Evolutionary conservation across 305 asterid species (phyloP).

Genomic region (Vinca major): DNA sequence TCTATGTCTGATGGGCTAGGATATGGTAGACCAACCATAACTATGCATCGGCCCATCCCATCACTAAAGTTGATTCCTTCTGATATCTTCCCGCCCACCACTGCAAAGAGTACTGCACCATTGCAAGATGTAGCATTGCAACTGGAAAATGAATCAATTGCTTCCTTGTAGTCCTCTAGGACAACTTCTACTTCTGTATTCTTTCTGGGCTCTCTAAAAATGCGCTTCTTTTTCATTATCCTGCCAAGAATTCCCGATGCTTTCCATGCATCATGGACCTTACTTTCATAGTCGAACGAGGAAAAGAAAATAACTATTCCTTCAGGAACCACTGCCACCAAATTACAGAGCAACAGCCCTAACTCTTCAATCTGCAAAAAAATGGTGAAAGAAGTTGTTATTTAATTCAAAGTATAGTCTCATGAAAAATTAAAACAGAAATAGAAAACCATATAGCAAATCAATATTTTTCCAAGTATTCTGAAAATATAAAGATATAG

Average conservation of each 20-base stretch:
- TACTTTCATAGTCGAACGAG: slow-evolving; percentile 79
- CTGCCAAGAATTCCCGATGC: slow-evolving; percentile 67
- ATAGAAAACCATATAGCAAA: not conserved
- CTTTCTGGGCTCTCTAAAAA: slow-evolving; percentile 88
- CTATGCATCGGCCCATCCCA: slow-evolving; percentile 88
- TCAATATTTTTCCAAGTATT: not conserved
- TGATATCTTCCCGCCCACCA: slow-evolving; percentile 95
- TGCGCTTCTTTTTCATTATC: slow-evolving; percentile 57
- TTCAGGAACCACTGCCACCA: slow-evolving; percentile 71
- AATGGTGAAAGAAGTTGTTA: slow-evolving; percentile 8
- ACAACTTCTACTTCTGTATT: slow-evolving; percentile 68
- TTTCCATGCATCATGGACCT: slow-evolving; percentile 72
- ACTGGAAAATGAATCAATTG: slow-evolving; percentile 41
- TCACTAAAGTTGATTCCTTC: slow-evolving; percentile 96
- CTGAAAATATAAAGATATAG: no score
- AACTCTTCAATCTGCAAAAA: slow-evolving; percentile 68
- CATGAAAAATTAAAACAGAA: slow-evolving; percentile 1
- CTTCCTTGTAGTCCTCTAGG: slow-evolving; percentile 61
- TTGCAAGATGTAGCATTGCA: slow-evolving; percentile 24
- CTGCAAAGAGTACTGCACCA: slow-evolving; percentile 86
- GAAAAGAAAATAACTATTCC: slow-evolving; percentile 91
- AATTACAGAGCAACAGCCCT: slow-evolving; percentile 74
- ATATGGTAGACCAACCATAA: slow-evolving; percentile 95
- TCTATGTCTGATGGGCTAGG: slow-evolving; percentile 87
- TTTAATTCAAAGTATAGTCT: slow-evolving; percentile 7